phyloP scores from a whole-genome alignment of 2,329 filamentous ascomycete genomes.

The Arthrobotrys entomopaga region DNA sequence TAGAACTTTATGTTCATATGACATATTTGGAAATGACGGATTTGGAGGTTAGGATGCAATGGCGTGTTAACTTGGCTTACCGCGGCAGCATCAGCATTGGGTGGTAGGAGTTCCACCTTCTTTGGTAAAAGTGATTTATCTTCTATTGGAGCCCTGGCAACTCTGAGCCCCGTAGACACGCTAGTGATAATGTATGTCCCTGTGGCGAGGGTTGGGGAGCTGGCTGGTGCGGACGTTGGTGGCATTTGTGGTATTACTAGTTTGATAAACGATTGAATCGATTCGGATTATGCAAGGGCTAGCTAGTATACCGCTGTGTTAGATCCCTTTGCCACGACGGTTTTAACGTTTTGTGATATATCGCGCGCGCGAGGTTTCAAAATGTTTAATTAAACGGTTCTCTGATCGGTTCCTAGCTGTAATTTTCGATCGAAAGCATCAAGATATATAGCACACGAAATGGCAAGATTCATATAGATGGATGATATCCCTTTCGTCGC shows the following conservation, averaged over 20 bases:
- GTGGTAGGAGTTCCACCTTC: constrained; percentile 27
- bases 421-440: too few species aligned
- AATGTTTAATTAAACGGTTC: too few species aligned
- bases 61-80: not conserved
- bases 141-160: constrained; percentile 28
- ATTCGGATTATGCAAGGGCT: too few species aligned
- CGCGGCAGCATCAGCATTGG: constrained; percentile 13
- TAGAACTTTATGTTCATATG: not conserved
- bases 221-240: constrained; percentile 27
- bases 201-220: constrained; percentile 17
- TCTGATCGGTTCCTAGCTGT: too few species aligned
- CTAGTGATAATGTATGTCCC: constrained; percentile 39
- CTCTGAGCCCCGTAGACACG: constrained; percentile 22
- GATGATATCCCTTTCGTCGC: too few species aligned
- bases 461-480: too few species aligned
- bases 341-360: too few species aligned
- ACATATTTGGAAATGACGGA: not conserved
- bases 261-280: not conserved
- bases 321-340: too few species aligned
- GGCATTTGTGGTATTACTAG: constrained; percentile 23
- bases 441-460: too few species aligned
- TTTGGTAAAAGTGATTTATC: constrained; percentile 43
- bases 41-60: not conserved
- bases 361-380: too few species aligned
- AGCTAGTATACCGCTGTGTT: too few species aligned